Percentiles rank a stretch among this genome's conserved stretches.
phyloP scores from a whole-genome alignment of 768 basidiomycete species.

The Ramaria sp. region DNA sequence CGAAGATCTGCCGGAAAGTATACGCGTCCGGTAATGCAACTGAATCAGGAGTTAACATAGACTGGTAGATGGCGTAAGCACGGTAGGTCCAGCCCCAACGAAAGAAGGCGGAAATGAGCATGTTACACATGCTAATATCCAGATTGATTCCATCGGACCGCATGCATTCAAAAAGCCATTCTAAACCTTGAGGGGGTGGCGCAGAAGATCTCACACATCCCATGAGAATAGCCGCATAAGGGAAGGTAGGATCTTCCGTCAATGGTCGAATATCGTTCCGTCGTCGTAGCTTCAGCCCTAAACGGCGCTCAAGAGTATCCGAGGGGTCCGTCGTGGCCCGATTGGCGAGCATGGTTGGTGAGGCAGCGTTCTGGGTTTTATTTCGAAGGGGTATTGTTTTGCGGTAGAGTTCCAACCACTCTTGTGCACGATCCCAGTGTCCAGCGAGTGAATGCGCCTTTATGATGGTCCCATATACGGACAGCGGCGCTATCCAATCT shows the following conservation, averaged over 20 bases:
- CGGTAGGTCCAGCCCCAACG: background rate
- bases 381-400: background rate
- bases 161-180: conserved; percentile 3
- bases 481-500: background rate
- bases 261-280: background rate
- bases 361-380: background rate
- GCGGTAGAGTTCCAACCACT: conserved; percentile 6
- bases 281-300: background rate
- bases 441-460: background rate
- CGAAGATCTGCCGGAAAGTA: background rate
- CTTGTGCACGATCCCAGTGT: background rate
- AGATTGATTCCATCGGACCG: background rate
- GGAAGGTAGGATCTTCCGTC: background rate
- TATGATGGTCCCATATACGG: conserved; percentile 1
- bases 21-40: background rate
- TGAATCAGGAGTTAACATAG: background rate
- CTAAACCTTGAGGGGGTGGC: background rate
- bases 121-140: conserved; percentile 4
- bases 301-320: no score
- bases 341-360: background rate
- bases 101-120: background rate
- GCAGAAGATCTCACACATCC: background rate
- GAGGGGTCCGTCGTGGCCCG: background rate
- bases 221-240: conserved; percentile 2
- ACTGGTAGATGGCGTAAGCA: background rate